Evolutionary conservation across 768 basidiomycete species (phyloP).

Genomic region (Tricholoma flavovirens): DNA sequence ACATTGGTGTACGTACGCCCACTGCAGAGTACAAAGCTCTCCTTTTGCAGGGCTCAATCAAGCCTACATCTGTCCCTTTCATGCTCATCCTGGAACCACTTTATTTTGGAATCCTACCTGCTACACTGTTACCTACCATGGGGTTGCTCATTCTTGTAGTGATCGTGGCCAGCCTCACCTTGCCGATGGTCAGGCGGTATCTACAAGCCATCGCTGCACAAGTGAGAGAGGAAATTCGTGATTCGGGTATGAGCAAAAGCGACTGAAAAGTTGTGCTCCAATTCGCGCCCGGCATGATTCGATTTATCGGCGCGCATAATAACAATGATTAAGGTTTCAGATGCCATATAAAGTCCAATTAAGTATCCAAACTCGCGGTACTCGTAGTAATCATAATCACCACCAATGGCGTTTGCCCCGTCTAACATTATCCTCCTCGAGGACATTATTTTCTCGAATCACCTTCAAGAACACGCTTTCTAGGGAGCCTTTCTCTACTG

Average conservation of each 20-base stretch:
- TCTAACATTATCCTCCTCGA: conserved; percentile 34
- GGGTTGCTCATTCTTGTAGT: conserved; percentile 24
- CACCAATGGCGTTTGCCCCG: conserved; percentile 14
- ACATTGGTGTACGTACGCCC: conserved; percentile 49
- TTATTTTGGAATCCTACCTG: conserved; percentile 53
- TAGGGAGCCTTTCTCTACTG: conserved; percentile 62
- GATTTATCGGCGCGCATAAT: neutral
- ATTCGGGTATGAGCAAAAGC: neutral
- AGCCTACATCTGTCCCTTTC: conserved; percentile 38
- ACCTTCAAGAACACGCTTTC: conserved; percentile 74
- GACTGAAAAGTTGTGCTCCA: neutral
- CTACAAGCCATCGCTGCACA: conserved; percentile 20
- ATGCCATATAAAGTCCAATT: neutral
- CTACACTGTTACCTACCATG: conserved; percentile 38
- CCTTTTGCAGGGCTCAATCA: conserved; percentile 11
- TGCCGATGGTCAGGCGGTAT: conserved; percentile 19
- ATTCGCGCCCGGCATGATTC: neutral
- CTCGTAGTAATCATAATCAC: conserved; percentile 10
- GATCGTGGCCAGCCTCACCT: conserved; percentile 17
- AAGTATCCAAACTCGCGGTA: neutral
- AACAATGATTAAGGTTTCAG: neutral
- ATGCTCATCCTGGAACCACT: conserved; percentile 54
- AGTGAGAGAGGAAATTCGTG: conserved; percentile 18
- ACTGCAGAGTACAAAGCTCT: conserved; percentile 5
- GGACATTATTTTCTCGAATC: conserved; percentile 54